Evolutionary conservation across 2,329 filamentous ascomycete species (phyloP).

Genomic region (Sarocladium kiliense): DNA sequence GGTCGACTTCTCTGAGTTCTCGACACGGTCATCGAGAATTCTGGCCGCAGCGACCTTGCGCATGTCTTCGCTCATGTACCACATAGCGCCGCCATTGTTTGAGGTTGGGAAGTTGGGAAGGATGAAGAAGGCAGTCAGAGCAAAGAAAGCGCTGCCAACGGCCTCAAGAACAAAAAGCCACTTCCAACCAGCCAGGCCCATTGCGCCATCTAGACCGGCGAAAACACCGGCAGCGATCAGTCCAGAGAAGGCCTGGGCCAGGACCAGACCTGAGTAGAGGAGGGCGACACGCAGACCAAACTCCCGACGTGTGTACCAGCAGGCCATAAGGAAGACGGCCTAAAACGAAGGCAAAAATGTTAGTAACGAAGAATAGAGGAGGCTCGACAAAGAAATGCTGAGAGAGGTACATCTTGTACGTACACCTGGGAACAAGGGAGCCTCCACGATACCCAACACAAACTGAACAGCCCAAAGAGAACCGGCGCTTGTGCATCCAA

Average conservation of each 20-base stretch:
- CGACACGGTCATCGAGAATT: conserved; percentile 15
- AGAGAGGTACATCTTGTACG: neutral
- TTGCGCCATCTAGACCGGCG: conserved; percentile 24
- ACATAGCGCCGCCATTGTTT: conserved; percentile 10
- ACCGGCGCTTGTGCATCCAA: conserved; percentile 22
- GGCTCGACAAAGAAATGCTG: neutral
- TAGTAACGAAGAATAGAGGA: neutral
- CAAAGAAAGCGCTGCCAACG: conserved; percentile 21
- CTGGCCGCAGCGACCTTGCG: conserved; percentile 14
- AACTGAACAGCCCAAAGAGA: conserved; percentile 13
- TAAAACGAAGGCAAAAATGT: neutral
- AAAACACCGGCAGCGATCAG: conserved; percentile 26
- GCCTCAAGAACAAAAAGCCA: conserved; percentile 67
- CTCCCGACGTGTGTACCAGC: conserved; percentile 21
- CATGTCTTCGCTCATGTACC: conserved; percentile 11
- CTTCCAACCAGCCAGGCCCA: conserved; percentile 54
- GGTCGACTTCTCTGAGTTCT: conserved; percentile 5
- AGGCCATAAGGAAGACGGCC: conserved; percentile 15
- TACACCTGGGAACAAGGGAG: conserved; percentile 14
- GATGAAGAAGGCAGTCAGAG: conserved; percentile 11
- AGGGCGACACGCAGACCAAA: conserved; percentile 18
- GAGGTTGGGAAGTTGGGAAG: conserved; percentile 11
- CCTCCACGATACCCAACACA: conserved; percentile 15
- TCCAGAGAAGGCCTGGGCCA: conserved; percentile 18
- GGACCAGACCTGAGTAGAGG: conserved; percentile 17